Conservation (phyloP, 345 rosid species). For the Clarkia xantiana region DNA sequence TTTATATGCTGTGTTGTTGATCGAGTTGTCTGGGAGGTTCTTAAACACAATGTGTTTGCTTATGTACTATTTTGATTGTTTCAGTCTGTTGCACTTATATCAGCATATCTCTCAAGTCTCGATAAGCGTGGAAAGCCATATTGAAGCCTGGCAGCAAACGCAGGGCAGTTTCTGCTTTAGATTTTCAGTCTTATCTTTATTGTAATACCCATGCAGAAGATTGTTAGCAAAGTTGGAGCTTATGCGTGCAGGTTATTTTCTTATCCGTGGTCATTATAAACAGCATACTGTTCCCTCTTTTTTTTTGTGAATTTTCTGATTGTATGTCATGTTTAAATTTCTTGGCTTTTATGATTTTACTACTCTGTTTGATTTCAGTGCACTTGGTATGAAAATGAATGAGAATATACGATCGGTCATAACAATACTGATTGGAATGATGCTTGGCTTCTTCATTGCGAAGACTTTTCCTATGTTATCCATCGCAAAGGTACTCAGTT, state of each 20-base stretch:
- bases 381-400: slow-evolving; percentile 39
- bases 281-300: background rate
- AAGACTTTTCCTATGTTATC: slow-evolving; percentile 58
- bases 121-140: background rate
- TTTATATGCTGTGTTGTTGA: no score
- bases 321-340: no score
- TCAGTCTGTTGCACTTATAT: no score
- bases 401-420: slow-evolving; percentile 63
- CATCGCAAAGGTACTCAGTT: slow-evolving; percentile 44
- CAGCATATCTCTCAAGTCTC: no score
- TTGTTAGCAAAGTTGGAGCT: no score
- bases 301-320: background rate
- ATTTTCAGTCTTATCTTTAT: slow-evolving; percentile 4
- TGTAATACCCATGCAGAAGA: no score
- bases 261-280: background rate
- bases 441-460: slow-evolving; percentile 67
- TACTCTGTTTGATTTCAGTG: slow-evolving; percentile 25
- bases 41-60: no score
- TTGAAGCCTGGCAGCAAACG: slow-evolving; percentile 6
- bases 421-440: slow-evolving; percentile 49
- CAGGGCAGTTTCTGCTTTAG: slow-evolving; percentile 12
- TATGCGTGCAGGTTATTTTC: slow-evolving; percentile 41
- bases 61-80: no score
- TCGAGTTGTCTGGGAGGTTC: no score
- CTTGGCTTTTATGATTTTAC: background rate